A percentile compares a stretch with the other conserved stretches of the same genome.
Evolutionary conservation across 768 basidiomycete species (phyloP).

Genomic region (Lyophyllum atratum): DNA sequence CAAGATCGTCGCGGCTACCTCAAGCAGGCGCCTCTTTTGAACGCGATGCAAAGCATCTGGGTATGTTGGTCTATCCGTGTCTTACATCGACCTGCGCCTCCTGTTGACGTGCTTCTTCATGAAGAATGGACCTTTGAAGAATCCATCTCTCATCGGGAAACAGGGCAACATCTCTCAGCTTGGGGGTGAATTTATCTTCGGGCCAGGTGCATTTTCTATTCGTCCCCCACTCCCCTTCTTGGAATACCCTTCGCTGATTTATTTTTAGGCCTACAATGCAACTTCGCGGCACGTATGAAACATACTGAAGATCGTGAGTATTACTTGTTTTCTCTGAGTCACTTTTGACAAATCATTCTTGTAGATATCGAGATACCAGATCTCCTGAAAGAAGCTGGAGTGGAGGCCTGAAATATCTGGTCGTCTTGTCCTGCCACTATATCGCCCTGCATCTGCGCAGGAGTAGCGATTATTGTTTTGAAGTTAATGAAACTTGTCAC

Average conservation of each 20-base stretch:
- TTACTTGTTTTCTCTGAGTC: slow-evolving; percentile 18
- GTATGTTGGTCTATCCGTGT: slow-evolving; percentile 29
- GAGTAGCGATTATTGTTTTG: no score
- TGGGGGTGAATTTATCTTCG: slow-evolving; percentile 65
- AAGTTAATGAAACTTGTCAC: no score
- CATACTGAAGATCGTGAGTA: slow-evolving; percentile 62
- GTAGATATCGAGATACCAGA: slow-evolving; percentile 52
- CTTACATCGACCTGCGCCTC: no score
- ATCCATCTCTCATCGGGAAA: slow-evolving; percentile 53
- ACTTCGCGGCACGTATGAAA: slow-evolving; percentile 58
- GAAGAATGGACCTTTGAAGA: slow-evolving; percentile 41
- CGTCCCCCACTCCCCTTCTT: background rate
- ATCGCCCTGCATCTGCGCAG: no score
- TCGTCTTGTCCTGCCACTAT: no score
- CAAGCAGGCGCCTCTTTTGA: slow-evolving; percentile 27
- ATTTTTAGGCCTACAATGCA: slow-evolving; percentile 38
- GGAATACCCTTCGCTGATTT: background rate
- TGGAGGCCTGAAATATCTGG: slow-evolving; percentile 10
- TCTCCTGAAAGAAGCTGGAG: slow-evolving; percentile 46
- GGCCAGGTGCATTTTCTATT: slow-evolving; percentile 42
- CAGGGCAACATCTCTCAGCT: slow-evolving; percentile 64
- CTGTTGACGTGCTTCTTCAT: no score
- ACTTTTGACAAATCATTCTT: background rate
- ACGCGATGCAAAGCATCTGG: slow-evolving; percentile 44
- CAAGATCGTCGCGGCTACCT: slow-evolving; percentile 50